Evolutionary conservation across 805 yeast species (phyloP), one percentile per base, ranked within the genome.

Genomic region (Saccharomycopsis guyanensis): DNA sequence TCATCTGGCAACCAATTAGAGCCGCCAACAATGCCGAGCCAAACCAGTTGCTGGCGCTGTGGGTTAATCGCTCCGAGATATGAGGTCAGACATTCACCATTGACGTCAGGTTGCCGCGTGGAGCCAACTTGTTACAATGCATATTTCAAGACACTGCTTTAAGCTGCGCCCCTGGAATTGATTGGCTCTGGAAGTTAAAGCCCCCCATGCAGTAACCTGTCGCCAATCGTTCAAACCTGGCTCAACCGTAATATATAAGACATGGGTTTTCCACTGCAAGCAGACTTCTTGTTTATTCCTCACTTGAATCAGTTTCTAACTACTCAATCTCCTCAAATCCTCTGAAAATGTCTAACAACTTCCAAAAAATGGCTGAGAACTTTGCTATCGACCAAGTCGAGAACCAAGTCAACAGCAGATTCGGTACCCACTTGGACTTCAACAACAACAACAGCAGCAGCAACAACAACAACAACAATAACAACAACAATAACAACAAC

Each of bases 371-470:
- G 13, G 48, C 47, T 27, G 32, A 43, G 35, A 51, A 42, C 39
- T 40, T 32, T 24, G 43, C 35, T 34, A 38, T 45, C 24, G 53
- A 49, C 49, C 45, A 42, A 39, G 44, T 43, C 20, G 51, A 45
- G 22, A 35, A 39, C 46, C 49, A 51, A 40, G 43, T 49, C 31
- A 45, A 54, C 36, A 25, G 40, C 24, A 55, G 53, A 24, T 46
- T 40, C 18, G 46, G 45, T 22, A 55, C 41, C 55, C 25, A 43
- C 33, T 54, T 38, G 47, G 52, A 16, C 27, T 35, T 23, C 55
- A 53, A 36, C 22, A 40, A 2, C 34, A 37, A 33, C 34, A 45
- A 36, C 45, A 23, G 20, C 40, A 39, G 7, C 20, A 45, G 20
- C 41, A 40, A 31, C 38, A 34, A 15, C 20, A 38, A 10, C 31